phyloP scores from a whole-genome alignment of 2,329 filamentous ascomycete genomes.

The Tympanopsis confertula region DNA sequence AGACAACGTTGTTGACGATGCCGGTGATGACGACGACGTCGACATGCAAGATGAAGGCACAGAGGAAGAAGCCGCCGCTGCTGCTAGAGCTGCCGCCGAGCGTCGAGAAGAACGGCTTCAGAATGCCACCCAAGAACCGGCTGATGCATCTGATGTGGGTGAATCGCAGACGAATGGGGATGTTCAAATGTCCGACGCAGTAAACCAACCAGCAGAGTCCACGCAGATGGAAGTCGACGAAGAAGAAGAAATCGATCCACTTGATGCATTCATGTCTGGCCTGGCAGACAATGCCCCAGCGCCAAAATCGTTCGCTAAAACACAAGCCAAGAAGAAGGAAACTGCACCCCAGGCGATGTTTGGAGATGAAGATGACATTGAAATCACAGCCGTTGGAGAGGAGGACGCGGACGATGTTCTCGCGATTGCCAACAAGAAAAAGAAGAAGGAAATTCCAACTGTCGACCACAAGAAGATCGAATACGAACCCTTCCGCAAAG shows the following conservation, averaged over 20 bases:
- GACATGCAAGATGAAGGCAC: constrained; percentile 67
- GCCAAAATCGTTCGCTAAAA: constrained; percentile 22
- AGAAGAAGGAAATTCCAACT: constrained; percentile 85
- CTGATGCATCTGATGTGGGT: constrained; percentile 28
- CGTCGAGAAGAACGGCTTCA: constrained; percentile 58
- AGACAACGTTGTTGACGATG: constrained; percentile 44
- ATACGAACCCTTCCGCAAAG: constrained; percentile 77
- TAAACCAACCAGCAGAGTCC: constrained; percentile 3
- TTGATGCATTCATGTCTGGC: constrained; percentile 93
- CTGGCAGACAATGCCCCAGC: constrained; percentile 40
- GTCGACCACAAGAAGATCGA: constrained; percentile 80
- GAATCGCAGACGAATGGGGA: constrained; percentile 6
- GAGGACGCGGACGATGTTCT: constrained; percentile 33
- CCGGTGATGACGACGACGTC: constrained; percentile 54
- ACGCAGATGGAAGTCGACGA: constrained; percentile 19
- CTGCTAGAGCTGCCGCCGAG: constrained; percentile 74
- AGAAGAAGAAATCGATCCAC: constrained; percentile 71
- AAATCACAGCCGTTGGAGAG: constrained; percentile 23
- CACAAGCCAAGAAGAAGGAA: constrained; percentile 29
- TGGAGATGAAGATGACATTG: constrained; percentile 66
- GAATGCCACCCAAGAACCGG: constrained; percentile 29
- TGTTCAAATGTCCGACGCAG: constrained; percentile 12
- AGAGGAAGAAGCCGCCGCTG: constrained; percentile 79
- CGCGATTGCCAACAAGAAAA: constrained; percentile 41
- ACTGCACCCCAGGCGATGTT: constrained; percentile 78